Base-by-base conservation (phyloP, 768 basidiomycete species). In the Cyathus striatus region DNA sequence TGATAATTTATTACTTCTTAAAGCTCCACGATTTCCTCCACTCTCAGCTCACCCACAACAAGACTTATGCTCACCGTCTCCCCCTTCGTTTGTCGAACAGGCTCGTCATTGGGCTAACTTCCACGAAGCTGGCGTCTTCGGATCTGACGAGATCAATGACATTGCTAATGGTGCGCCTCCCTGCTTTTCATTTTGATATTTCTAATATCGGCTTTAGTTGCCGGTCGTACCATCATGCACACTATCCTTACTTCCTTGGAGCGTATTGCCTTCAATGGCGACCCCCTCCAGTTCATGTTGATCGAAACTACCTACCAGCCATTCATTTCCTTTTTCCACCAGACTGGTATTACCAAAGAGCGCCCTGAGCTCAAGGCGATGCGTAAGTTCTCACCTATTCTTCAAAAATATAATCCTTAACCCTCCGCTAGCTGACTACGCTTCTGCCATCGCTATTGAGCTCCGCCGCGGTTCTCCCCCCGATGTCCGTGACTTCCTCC, bases 231-330 rank as follows among this genome's bases (percentile, higher is more conserved):
- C 27, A 66, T 90, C 47, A 66, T 92, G 26, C 76, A 82, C 59
- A 79, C 83, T 21, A 70, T 94, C 62, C 66, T 91, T 40, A 64
- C 54, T 41, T 79, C 87, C 7, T 76, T 93, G 43, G 78, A 86
- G 56, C 81, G 80, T 54, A 83, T 94, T 59, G 78, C 85, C 35
- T 87, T 82, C 71, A 80, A 83, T 53, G 79, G 75, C 48, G 83
- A 89, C 65, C n/a, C 87, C 35, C 78, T 92, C 40, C 83, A 87
- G 54, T 75, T 93, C 65, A 70, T 84, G 62, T 59, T 90, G 50
- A 71, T 89, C 51, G 79, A 87, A 65, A 82, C 83, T 13, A 86
- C 87, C 49, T 93, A 93, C 72, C 90, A 92, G 62, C 83, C 90
- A 12, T 90, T 94, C 77, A 82, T 92, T 55, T 90, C 88, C 3